These are phyloP conservation scores for Cladosporium velox DNA, from an alignment of 2,329 filamentous ascomycete species.

Conservation along the genomic window DNA sequence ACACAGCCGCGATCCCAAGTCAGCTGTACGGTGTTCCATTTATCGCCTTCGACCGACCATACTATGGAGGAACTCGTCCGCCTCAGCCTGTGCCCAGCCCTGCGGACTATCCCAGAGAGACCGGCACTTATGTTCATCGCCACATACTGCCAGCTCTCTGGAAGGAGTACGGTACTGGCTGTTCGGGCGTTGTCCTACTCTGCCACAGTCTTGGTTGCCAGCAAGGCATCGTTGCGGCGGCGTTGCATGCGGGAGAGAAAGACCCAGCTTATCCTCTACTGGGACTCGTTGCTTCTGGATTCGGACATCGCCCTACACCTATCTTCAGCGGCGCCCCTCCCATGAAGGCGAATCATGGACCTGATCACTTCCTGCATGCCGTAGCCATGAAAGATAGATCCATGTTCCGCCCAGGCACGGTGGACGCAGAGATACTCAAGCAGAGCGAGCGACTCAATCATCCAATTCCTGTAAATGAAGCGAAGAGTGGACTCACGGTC, in stretches of 20 bases:
- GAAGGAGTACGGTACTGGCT: neutral
- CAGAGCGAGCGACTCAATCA: conserved; percentile 1
- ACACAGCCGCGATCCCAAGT: conserved; percentile 7
- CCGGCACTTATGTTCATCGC: neutral
- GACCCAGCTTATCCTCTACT: neutral
- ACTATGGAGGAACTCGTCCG: neutral
- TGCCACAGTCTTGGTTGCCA: conserved; percentile 7
- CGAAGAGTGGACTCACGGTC: neutral
- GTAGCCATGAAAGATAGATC: neutral
- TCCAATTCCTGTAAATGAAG: neutral
- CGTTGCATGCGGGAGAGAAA: neutral
- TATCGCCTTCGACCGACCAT: conserved; percentile 8
- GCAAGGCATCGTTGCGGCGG: neutral
- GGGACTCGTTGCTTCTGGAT: neutral
- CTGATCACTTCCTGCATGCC: neutral
- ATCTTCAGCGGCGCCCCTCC: neutral
- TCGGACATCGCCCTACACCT: neutral
- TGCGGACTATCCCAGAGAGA: neutral
- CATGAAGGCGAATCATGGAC: neutral
- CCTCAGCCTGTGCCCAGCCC: neutral
- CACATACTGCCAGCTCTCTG: conserved; percentile 2
- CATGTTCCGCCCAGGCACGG: conserved; percentile 10
- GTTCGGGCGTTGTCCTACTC: conserved; percentile 6
- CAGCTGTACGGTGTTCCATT: conserved; percentile 1
- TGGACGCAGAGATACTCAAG: neutral